Evolutionary conservation across 148 eudicot species (phyloP), one percentile per base, ranked within the genome.

Genomic region (Fagopyrum esculentum): DNA sequence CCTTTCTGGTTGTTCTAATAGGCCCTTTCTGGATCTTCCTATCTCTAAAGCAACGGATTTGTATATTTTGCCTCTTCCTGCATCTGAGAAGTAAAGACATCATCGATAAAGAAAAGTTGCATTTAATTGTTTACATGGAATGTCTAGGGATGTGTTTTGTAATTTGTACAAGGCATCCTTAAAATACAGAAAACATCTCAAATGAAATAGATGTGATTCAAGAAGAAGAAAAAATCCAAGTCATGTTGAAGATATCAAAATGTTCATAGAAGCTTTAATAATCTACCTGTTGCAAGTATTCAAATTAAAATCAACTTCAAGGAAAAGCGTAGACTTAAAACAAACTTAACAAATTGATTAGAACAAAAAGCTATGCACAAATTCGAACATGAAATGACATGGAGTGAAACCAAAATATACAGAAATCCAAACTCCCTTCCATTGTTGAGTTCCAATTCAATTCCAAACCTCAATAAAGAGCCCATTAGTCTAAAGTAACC

Each of bases 31-130:
- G 40, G 64, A 48, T 71, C 82, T 85, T 90, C 69, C 77, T 77
- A 30, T 82, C 92, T 79, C 78, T 86, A 74, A 82, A 84, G 82
- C 84, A 87, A 70, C 45, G 71, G 44, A 90, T 77, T 30, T 66
- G 85, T 46, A 82, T 85, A 49, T 35, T 54, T 72, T 76, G 76
- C 82, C 77, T 63, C n/a, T 17, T 74, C 73, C 87, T 89, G 78
- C 78, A 55, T 43, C 46, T 63, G 81, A 63, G 44, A 72, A 50
- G 54, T 29, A 49, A 64, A 64, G 5, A 64, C 30, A 50, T 51
- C 12, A 52, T 1, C 26, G 4, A 40, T 46, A 74, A 17, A 72
- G 13, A 48, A 71, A 71, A 71, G 9, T n/a, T 47, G 30, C 26
- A 9, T 47, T 11, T 51, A 4, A 73, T n/a, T 73, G 56, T 30